phyloP scores from a whole-genome alignment of 495 filamentous ascomycete genomes.

The Annulohypoxylon stygium region DNA sequence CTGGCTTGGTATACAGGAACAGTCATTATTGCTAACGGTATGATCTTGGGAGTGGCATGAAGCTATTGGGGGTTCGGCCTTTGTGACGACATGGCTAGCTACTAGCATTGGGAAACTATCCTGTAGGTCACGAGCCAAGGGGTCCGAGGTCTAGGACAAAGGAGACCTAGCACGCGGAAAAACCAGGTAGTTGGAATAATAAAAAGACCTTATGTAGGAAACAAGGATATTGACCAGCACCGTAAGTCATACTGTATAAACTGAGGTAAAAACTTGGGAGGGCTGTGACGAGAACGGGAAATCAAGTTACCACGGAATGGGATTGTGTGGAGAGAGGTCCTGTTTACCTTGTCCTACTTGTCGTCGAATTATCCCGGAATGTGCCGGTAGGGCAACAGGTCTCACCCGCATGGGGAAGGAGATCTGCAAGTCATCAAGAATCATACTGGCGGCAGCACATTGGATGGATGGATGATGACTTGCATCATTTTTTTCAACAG shows the following conservation, averaged over 20 bases:
- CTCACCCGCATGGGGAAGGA: conserved; percentile 42
- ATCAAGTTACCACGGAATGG: conserved; percentile 34
- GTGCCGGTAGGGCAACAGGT: conserved; percentile 45
- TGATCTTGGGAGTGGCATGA: conserved; percentile 23
- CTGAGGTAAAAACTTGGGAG: conserved; percentile 28
- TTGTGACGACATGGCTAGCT: conserved; percentile 45
- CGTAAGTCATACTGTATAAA: conserved; percentile 32
- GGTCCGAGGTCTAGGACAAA: conserved; percentile 35
- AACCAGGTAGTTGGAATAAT: conserved; percentile 43
- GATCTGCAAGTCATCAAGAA: conserved; percentile 38
- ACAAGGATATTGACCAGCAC: conserved; percentile 24
- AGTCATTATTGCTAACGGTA: conserved; percentile 10
- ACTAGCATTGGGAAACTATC: conserved; percentile 20
- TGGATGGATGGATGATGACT: conserved; percentile 42
- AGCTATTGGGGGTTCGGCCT: conserved; percentile 29
- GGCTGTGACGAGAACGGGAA: conserved; percentile 21
- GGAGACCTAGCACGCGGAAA: conserved; percentile 32
- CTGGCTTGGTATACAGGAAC: conserved; percentile 16
- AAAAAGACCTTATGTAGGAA: conserved; percentile 24
- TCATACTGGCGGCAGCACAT: conserved; percentile 25
- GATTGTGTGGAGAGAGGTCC: conserved; percentile 25
- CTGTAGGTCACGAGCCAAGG: conserved; percentile 37
- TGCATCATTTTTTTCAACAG: conserved; percentile 29
- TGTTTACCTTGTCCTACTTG: conserved; percentile 34
- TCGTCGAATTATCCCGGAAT: conserved; percentile 44